Conservation (phyloP, 345 rosid species). For the Erucastrum elatum region DNA sequence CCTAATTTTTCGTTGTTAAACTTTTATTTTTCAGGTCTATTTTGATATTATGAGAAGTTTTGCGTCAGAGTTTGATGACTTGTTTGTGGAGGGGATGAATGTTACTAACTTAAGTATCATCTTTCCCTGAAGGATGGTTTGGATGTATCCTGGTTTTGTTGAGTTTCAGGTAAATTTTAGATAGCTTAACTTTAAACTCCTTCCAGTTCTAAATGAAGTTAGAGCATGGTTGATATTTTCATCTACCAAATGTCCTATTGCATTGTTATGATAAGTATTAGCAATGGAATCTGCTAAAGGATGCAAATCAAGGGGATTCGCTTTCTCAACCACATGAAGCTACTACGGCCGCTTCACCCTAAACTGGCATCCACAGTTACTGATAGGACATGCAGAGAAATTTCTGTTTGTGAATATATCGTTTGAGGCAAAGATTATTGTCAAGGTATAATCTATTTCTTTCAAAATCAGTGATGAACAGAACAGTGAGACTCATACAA, state of each 20-base stretch:
- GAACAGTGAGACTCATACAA: slow-evolving; percentile 2
- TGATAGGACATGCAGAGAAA: slow-evolving; percentile 74
- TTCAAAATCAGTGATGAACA: neutral
- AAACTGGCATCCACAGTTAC: slow-evolving; percentile 76
- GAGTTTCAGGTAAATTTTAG: slow-evolving; percentile 85
- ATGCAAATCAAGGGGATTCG: slow-evolving; percentile 78
- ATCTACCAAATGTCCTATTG: too few species aligned
- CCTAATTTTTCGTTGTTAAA: slow-evolving; percentile 1
- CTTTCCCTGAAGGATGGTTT: slow-evolving; percentile 82
- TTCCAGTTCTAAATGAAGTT: slow-evolving; percentile 7
- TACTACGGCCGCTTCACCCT: slow-evolving; percentile 91
- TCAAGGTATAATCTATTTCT: too few species aligned
- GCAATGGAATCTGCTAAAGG: slow-evolving; percentile 61
- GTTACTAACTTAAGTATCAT: slow-evolving; percentile 79
- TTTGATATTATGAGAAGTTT: slow-evolving; percentile 97
- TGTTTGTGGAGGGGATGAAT: slow-evolving; percentile 65
- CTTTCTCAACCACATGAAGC: slow-evolving; percentile 87
- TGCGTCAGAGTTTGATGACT: slow-evolving; percentile 78
- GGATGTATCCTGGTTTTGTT: slow-evolving; percentile 96
- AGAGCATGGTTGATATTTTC: neutral
- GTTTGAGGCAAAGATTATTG: too few species aligned
- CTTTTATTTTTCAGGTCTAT: slow-evolving; percentile 57
- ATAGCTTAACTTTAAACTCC: slow-evolving; percentile 14
- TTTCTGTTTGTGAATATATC: slow-evolving; percentile 57
- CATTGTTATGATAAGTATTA: slow-evolving; percentile 93